Base-by-base conservation (phyloP, 768 basidiomycete genomes). In the Panaeolus cyanescens region DNA sequence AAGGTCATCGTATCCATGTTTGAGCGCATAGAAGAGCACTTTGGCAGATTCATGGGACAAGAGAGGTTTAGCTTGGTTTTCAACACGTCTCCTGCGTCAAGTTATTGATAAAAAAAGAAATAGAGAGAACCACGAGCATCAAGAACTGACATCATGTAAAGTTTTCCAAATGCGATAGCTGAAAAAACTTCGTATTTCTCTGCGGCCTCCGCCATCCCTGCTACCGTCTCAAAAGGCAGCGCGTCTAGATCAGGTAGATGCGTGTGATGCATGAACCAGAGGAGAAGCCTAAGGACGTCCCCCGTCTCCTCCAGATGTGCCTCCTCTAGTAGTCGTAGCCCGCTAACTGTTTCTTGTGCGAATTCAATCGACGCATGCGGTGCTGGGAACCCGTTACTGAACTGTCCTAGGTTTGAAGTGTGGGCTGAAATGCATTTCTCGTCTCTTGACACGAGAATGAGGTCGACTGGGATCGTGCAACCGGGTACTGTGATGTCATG, bases 141-240 rank as follows among this genome's bases (percentile, higher is more conserved):
- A n/a, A n/a, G n/a, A 2, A 39, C 37, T 39, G 34, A 62, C 72
- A 55, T 65, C 67, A 76, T 69, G 15, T 63, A 68, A 5, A 70
- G 40, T 4, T 64, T 32, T 55, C 74, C 72, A 20, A 70, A 53
- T 25, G 67, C 61, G 59, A 72, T 71, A 0, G 69, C 68, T n/a
- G 66, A 59, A 50, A 66, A 73, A 0, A 74, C 68, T 54, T 72
- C 67, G 34, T 75, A 75, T 56, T 75, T 74, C 53, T 74, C 73
- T 32, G 70, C 72, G 6, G 74, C 72, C 54, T 73, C 72, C 3
- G 72, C 72, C 10, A 75, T 53, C 7, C 54, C 32, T 0, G 58
- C 61, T 17, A 76, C 53, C 1, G 56, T 10, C 17, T 64, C 59
- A 37, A 68, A 65, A 2, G 55, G 32, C 28, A 64, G 53, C 13